phyloP scores from a whole-genome alignment of 495 filamentous ascomycete genomes.

The Aspergillus carlsbadensis region DNA sequence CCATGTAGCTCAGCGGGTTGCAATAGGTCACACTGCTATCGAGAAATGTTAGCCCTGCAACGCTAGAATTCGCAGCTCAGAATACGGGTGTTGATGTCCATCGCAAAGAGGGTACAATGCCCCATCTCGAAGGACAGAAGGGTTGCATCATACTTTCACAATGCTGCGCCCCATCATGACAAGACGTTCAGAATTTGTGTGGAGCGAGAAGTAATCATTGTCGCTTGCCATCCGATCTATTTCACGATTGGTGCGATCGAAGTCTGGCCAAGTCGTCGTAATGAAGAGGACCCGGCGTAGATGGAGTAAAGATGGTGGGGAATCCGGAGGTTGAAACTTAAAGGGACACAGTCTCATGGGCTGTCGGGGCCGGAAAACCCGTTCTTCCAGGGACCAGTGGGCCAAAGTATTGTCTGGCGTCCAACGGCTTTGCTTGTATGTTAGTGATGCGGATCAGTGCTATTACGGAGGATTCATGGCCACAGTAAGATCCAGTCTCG shows the following conservation, averaged over 20 bases:
- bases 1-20: too few species aligned
- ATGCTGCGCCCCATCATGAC: too few species aligned
- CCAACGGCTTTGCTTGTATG: constrained; percentile 12
- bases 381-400: constrained; percentile 3
- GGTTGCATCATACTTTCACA: too few species aligned
- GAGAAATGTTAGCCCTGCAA: too few species aligned
- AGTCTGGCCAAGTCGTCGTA: constrained; percentile 1
- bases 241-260: not conserved
- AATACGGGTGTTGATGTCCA: too few species aligned
- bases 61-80: too few species aligned
- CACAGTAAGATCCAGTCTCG: too few species aligned
- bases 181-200: not conserved
- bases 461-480: too few species aligned
- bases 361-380: constrained; percentile 3
- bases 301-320: not conserved
- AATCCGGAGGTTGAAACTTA: not conserved
- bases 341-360: constrained; percentile 6
- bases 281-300: not conserved
- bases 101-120: too few species aligned
- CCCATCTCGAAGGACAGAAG: too few species aligned
- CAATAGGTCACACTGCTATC: too few species aligned
- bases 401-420: not conserved
- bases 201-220: constrained; percentile 4
- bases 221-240: not conserved
- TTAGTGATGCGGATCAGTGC: too few species aligned